These are phyloP conservation scores for Erythrophleum ivorense DNA, from an alignment of 331 rosid genomes.

Conservation along the genomic window DNA sequence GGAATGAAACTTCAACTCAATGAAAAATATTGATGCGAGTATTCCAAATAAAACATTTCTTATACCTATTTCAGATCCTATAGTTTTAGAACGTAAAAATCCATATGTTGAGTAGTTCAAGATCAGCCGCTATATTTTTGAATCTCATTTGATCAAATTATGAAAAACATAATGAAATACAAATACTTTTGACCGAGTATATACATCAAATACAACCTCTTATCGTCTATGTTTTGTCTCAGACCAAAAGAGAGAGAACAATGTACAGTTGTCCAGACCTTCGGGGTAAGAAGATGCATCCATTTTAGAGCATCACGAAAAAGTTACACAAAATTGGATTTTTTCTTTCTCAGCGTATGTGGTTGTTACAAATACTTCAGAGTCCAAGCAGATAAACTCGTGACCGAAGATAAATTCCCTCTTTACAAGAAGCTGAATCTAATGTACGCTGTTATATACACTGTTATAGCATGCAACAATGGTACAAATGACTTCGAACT, in stretches of 20 bases:
- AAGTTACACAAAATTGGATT: slow-evolving; percentile 36
- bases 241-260: slow-evolving; percentile 21
- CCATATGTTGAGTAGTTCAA: not conserved
- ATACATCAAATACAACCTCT: slow-evolving; percentile 11
- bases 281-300: slow-evolving; percentile 48
- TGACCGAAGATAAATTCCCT: slow-evolving; percentile 42
- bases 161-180: not conserved
- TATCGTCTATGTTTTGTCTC: slow-evolving; percentile 24
- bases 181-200: slow-evolving; percentile 11
- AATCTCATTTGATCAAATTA: not conserved
- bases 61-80: not conserved
- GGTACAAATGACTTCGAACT: slow-evolving; percentile 47
- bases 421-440: slow-evolving; percentile 70
- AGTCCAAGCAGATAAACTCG: slow-evolving; percentile 47
- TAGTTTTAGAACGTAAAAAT: not conserved
- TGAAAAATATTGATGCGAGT: not conserved
- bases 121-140: not conserved
- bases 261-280: slow-evolving; percentile 34
- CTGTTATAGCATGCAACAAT: slow-evolving; percentile 51
- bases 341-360: slow-evolving; percentile 39
- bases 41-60: not conserved
- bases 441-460: slow-evolving; percentile 72
- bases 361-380: slow-evolving; percentile 45
- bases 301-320: slow-evolving; percentile 47
- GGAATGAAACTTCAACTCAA: no score